Evolutionary conservation across 371 early-diverging fungal species (phyloP), one percentile per base, ranked within the genome.

Genomic region (Dichotomocladium elegans): DNA sequence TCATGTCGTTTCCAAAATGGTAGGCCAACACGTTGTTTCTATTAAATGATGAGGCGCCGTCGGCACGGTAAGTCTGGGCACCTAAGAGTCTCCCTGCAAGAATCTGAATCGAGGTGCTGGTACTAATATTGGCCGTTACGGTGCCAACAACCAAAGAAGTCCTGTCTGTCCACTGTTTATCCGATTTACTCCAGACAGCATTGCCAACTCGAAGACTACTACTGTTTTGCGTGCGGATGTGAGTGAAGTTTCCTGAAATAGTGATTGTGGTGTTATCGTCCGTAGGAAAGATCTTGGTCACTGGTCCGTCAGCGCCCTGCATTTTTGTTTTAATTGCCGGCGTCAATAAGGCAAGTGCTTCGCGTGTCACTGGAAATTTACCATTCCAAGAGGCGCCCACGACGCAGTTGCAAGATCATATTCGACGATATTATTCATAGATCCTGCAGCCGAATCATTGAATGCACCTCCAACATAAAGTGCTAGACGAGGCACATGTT

Each of bases 61-160:
- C 62, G n/a, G 63, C 60, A 47, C 57, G 53, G 35, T 68, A 68
- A 0, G 60, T 68, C 44, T 74, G 74, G 11, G 71, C 74, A 9
- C 48, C 60, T 30, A 25, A 53, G 17, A 74, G 47, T 3, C 27
- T n/a, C 3, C 74, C 74, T 9, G 58, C 44, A 29, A 61, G 58
- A 0, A 68, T 4, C 1, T 30, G 46, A 3, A 30, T 37, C 2
- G 40, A 50, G 4, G 24, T 22, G 12, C 42, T 29, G 3, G 68
- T 9, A 0, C 25, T 11, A 10, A 35, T 33, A 12, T 44, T 58
- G 12, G 50, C 43, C 3, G 35, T 35, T 1, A 70, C 19, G 1
- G 44, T 47, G 0, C 74, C 74, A 0, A 60, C 45, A 1, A 70
- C 30, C 9, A 67, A 60, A 2, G 58, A 51, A 1, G 51, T 40